These are phyloP conservation scores for Calocera viscosa DNA, from an alignment of 768 basidiomycete genomes.

Conservation along the genomic window DNA sequence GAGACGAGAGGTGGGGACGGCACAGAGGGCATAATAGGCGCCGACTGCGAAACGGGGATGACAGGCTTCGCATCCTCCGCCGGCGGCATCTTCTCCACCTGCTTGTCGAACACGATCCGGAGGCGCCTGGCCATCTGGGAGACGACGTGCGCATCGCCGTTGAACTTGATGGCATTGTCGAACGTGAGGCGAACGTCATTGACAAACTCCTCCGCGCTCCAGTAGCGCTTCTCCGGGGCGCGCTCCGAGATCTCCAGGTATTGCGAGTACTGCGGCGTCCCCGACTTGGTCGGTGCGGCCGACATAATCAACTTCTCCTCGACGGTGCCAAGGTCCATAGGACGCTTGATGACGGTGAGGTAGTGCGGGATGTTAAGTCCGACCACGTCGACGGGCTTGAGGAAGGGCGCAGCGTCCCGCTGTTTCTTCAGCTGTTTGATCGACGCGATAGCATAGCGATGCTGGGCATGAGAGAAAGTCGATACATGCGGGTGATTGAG, in stretches of 20 bases:
- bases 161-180: constrained; percentile 79
- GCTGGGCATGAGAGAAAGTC: constrained; percentile 55
- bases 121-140: constrained; percentile 68
- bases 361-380: constrained; percentile 72
- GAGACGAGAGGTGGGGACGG: constrained; percentile 19
- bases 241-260: background rate
- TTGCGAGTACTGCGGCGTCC: background rate
- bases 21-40: background rate
- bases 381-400: constrained; percentile 77
- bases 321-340: constrained; percentile 90
- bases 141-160: constrained; percentile 79
- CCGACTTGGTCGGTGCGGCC: constrained; percentile 42
- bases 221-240: constrained; percentile 39
- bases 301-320: constrained; percentile 75
- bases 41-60: constrained; percentile 14
- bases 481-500: constrained; percentile 24
- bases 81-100: constrained; percentile 69
- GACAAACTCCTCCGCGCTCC: constrained; percentile 64
- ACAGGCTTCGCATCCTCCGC: constrained; percentile 37
- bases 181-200: constrained; percentile 79
- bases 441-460: constrained; percentile 64
- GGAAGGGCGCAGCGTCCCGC: constrained; percentile 72
- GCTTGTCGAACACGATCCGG: constrained; percentile 77
- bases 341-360: constrained; percentile 66
- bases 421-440: constrained; percentile 73